Base-by-base conservation (phyloP, 495 filamentous ascomycete species). In the Sphaerosporella brunnea region DNA sequence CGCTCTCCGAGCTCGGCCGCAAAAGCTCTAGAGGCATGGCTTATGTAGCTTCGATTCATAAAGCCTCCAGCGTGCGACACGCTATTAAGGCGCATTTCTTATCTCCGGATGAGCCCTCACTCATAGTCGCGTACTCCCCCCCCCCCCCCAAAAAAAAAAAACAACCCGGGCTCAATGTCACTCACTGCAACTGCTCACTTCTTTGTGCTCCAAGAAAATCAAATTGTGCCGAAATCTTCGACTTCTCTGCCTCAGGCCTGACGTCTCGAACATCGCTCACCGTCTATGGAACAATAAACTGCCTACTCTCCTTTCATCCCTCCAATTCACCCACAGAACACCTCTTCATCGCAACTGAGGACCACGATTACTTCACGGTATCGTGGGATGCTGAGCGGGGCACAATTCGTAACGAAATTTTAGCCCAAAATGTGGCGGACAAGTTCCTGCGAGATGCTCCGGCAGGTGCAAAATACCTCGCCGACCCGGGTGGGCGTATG, bases 31-130 rank as follows among this genome's bases (percentile, higher is more conserved):
- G 28, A 32, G 35, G 9, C 8, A 99, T 99, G 90, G 80, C 92
- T 39, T 99, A 95, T 57, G 67, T 99, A 50, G 85, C 84, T 51
- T 87, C 90, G 3, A 93, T 99, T 47, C 90, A 96, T 64, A 69
- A 80, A 53, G 80, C 90, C 21, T 93, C 79, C 61, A 92, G 83
- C 62, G 77, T 95, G 48, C 77, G 84, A 32, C 79, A 93, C 72
- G 86, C 86, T 9, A 61, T 96, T 49, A 85, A 79, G 56, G 68
- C 86, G 37, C 73, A 77, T 48, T 75, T 97, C 50, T 66, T 93
- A 16, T 69, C 70, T 48, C 62, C 74, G 2, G 75, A 82, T 32
- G 77, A 88, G 48, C 78, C 88, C 51, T 84, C 78, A 52, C 67
- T 97, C 54, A 78, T 95, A 37, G 68, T 93, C 51, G 86, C 84